A percentile compares a stretch with the other conserved stretches of the same genome.
Evolutionary conservation across 805 yeast genomes (phyloP).

Genomic region (Candida tibetensis): DNA sequence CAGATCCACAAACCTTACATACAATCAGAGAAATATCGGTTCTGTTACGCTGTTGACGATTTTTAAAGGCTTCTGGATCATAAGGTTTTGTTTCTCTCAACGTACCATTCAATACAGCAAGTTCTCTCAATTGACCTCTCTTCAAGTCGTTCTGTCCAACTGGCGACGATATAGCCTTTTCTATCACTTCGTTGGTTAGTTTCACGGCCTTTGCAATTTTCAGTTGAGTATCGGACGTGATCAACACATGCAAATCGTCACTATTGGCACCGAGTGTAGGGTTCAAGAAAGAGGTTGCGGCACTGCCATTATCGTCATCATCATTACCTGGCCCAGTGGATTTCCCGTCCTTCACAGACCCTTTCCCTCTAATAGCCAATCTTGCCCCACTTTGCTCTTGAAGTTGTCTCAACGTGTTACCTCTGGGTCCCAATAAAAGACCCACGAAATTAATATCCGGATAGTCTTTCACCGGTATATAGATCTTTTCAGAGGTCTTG

Average conservation of each 20-base stretch:
- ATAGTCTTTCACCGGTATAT: constrained; percentile 78
- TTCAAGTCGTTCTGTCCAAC: constrained; percentile 92
- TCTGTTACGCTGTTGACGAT: constrained; percentile 32
- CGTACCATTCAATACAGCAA: constrained; percentile 94
- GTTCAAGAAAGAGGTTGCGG: constrained; percentile 18
- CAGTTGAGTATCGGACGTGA: constrained; percentile 78
- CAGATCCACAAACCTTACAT: constrained; percentile 75
- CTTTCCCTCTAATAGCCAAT: constrained; percentile 90
- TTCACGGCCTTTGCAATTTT: constrained; percentile 72
- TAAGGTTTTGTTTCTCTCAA: constrained; percentile 73
- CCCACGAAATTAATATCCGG: constrained; percentile 95
- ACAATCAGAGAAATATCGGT: constrained; percentile 53
- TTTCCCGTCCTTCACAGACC: constrained; percentile 92
- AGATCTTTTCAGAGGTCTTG: constrained; percentile 75
- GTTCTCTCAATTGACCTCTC: constrained; percentile 83
- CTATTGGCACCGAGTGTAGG: constrained; percentile 22
- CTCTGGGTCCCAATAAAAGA: constrained; percentile 89
- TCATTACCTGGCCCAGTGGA: constrained; percentile 52
- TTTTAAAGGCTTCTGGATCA: constrained; percentile 35
- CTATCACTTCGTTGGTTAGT: constrained; percentile 70
- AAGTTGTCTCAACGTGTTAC: constrained; percentile 76
- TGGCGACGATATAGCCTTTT: constrained; percentile 83
- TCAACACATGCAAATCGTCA: constrained; percentile 86
- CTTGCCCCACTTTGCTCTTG: constrained; percentile 86
- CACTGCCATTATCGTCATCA: constrained; percentile 17